These are phyloP conservation scores for Clitopilus passeckerianus DNA, from an alignment of 768 basidiomycete species.

Conservation along the genomic window DNA sequence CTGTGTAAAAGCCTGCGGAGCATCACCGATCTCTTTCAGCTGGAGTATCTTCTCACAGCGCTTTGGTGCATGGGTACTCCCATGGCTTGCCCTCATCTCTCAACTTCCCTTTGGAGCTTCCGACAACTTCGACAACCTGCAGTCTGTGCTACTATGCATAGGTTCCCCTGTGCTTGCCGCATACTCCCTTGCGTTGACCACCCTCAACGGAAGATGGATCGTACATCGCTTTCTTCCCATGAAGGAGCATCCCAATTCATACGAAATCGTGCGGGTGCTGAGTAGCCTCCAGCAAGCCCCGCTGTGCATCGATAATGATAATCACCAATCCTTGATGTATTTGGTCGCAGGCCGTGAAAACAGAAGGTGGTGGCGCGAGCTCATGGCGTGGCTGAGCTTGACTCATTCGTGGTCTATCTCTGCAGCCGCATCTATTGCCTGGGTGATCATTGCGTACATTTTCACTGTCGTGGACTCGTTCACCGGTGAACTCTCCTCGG, in stretches of 20 bases:
- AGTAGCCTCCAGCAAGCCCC: conserved; percentile 34
- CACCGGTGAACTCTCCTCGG: conserved; percentile 11
- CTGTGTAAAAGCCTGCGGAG: conserved; percentile 22
- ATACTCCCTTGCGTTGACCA: conserved; percentile 39
- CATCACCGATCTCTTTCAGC: conserved; percentile 17
- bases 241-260: conserved; percentile 17
- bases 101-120: conserved; percentile 44
- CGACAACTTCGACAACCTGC: conserved; percentile 33
- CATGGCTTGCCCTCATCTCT: conserved; percentile 42
- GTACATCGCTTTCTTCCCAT: conserved; percentile 16
- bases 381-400: conserved; percentile 25
- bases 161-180: conserved; percentile 40
- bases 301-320: conserved; percentile 19
- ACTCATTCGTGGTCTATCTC: conserved; percentile 35
- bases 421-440: conserved; percentile 29
- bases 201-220: conserved; percentile 34
- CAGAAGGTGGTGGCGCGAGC: conserved; percentile 30
- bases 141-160: conserved; percentile 35
- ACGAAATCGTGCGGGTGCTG: conserved; percentile 23
- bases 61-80: conserved; percentile 40
- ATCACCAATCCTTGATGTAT: conserved; percentile 23
- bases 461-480: conserved; percentile 26
- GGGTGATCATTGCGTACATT: conserved; percentile 35
- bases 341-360: conserved; percentile 23
- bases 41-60: conserved; percentile 31